Base-by-base conservation (phyloP, 768 basidiomycete genomes). In the Tubosaeta brunneosetosa region DNA sequence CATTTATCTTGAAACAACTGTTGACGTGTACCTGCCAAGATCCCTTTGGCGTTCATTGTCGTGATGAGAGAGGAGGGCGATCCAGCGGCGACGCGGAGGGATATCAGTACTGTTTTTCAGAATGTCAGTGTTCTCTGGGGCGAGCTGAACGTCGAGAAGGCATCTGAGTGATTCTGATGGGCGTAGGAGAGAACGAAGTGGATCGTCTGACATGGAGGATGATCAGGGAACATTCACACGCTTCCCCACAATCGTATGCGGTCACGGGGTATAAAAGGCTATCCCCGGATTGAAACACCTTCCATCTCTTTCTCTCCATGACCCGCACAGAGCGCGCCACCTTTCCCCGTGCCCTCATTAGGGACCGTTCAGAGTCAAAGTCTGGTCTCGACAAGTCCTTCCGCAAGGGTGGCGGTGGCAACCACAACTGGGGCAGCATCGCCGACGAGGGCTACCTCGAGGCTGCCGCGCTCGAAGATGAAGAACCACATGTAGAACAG, bases 351-450 rank as follows among this genome's bases (percentile, higher is more conserved):
- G 90, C 89, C 43, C 71, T 89, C 61, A 55, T 78, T 56, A 85
- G 81, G 73, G 89, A 92, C 72, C 86, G 88, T 63, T 88, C 87
- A 14, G 81, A 85, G 73, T 82, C 84, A 64, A 87, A 84, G 72
- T 80, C 84, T 37, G 91, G 91, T 49, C 76, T 85, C 52, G 82
- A 85, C 77, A 79, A 78, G 62, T 79, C 78, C 60, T 60, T 86
- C 52, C 85, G 83, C 72, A 93, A 93, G 74, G 76, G 81, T 55
- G 92, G 92, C 50, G 84, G 81, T 26, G 92, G 92, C 32, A 75
- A 78, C 8, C 83, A 93, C 73, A 92, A 90, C 73, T 95, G 92
- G 92, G 92, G 92, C 53, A 79, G 77, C 50, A 67, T 88, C 56
- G 71, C 69, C 3, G 75, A 88, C 61, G 87, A 91, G 72, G 71